Evolutionary conservation across 768 basidiomycete species (phyloP).

Genomic region (Trametes coccinea): DNA sequence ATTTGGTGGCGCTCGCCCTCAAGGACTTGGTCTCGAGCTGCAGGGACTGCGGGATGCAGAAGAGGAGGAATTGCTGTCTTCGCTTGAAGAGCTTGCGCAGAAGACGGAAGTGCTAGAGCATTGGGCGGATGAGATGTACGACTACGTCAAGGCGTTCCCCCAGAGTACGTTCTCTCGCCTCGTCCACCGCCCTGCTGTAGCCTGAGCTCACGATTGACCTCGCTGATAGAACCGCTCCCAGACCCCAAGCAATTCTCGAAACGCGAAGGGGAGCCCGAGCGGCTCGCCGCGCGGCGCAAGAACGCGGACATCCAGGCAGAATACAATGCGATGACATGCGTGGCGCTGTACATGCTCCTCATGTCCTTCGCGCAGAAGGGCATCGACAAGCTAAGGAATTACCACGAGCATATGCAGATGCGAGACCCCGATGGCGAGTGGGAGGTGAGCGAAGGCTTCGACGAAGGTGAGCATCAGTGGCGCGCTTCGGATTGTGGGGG

Average conservation of each 20-base stretch:
- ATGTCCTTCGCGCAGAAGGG: slow-evolving; percentile 94
- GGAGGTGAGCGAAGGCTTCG: slow-evolving; percentile 76
- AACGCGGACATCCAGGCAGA: slow-evolving; percentile 80
- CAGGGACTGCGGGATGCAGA: slow-evolving; percentile 57
- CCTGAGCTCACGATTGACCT: slow-evolving; percentile 13
- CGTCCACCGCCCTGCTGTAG: too few species aligned
- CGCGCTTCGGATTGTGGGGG: background rate
- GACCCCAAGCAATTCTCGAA: slow-evolving; percentile 75
- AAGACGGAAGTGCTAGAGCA: slow-evolving; percentile 93
- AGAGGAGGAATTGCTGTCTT: slow-evolving; percentile 80
- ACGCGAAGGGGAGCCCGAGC: slow-evolving; percentile 72
- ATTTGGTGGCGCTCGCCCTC: slow-evolving; percentile 36
- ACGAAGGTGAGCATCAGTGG: slow-evolving; percentile 58
- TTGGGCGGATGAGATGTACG: slow-evolving; percentile 95
- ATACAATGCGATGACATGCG: slow-evolving; percentile 80
- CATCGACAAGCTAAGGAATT: slow-evolving; percentile 76
- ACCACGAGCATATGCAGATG: slow-evolving; percentile 83
- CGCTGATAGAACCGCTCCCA: slow-evolving; percentile 66
- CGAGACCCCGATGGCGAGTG: slow-evolving; percentile 74
- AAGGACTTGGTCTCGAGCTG: slow-evolving; percentile 35
- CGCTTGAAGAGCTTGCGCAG: slow-evolving; percentile 88
- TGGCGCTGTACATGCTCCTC: slow-evolving; percentile 87
- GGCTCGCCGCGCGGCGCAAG: slow-evolving; percentile 64
- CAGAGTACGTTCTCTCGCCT: slow-evolving; percentile 57
- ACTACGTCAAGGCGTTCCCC: slow-evolving; percentile 80